These are phyloP conservation scores for Patellaria atrata DNA, from an alignment of 495 filamentous ascomycete genomes.

Conservation along the genomic window DNA sequence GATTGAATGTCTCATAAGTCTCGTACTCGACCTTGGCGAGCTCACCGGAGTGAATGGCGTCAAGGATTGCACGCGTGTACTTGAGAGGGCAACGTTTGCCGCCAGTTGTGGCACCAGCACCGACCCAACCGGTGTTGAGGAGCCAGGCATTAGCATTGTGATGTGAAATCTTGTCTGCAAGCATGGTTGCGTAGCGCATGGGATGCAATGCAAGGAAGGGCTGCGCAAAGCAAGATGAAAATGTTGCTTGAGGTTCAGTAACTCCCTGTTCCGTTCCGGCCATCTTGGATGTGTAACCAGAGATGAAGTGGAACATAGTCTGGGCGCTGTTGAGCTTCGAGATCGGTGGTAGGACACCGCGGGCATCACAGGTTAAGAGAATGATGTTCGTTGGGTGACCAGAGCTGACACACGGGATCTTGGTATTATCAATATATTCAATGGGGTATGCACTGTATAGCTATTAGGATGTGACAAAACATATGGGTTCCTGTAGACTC, in stretches of 20 bases:
- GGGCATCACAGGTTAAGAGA: slow-evolving; percentile 92
- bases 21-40: slow-evolving; percentile 86
- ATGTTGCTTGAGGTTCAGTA: slow-evolving; percentile 92
- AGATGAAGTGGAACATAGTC: slow-evolving; percentile 99
- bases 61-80: slow-evolving; percentile 96
- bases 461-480: too few relatives aligned
- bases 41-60: slow-evolving; percentile 93
- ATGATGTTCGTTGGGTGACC: slow-evolving; percentile 95
- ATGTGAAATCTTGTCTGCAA: slow-evolving; percentile 89
- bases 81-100: slow-evolving; percentile 98
- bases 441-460: slow-evolving; percentile 76
- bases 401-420: slow-evolving; percentile 81
- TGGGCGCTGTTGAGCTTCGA: slow-evolving; percentile 91
- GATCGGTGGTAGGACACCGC: slow-evolving; percentile 94
- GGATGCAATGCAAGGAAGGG: slow-evolving; percentile 97
- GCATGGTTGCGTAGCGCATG: slow-evolving; percentile 97
- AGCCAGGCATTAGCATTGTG: slow-evolving; percentile 97
- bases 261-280: slow-evolving; percentile 95
- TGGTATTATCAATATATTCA: slow-evolving; percentile 96
- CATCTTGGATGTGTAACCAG: slow-evolving; percentile 99
- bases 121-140: slow-evolving; percentile 98
- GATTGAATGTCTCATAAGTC: slow-evolving; percentile 92
- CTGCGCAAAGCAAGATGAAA: slow-evolving; percentile 98
- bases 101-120: slow-evolving; percentile 83
- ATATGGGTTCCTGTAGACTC: slow-evolving; percentile 12